These are phyloP conservation scores for Xylaria nigripes DNA, from an alignment of 495 filamentous ascomycete species.

Conservation along the genomic window DNA sequence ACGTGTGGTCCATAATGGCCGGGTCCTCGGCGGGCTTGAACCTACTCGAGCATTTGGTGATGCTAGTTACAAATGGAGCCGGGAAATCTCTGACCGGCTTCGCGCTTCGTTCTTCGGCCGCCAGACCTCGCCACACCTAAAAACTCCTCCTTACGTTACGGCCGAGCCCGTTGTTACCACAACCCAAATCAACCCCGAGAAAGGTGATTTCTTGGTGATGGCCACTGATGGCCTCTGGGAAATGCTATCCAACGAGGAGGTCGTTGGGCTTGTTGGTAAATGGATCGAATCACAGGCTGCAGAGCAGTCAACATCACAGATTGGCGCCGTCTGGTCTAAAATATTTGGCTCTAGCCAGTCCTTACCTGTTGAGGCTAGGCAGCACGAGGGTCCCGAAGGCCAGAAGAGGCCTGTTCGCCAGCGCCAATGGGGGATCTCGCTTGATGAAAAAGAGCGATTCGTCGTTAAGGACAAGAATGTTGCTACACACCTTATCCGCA, in stretches of 20 bases:
- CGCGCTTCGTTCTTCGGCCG: slow-evolving; percentile 79
- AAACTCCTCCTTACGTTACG: slow-evolving; percentile 95
- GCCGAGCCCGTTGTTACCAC: slow-evolving; percentile 93
- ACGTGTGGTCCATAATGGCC: slow-evolving; percentile 73
- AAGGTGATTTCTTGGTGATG: slow-evolving; percentile 92
- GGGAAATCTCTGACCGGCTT: slow-evolving; percentile 71
- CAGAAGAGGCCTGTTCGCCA: slow-evolving; percentile 73
- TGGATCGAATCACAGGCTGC: slow-evolving; percentile 78
- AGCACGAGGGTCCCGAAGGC: slow-evolving; percentile 32
- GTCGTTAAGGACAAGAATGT: slow-evolving; percentile 94
- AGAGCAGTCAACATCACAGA: slow-evolving; percentile 29
- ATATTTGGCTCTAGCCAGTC: slow-evolving; percentile 45
- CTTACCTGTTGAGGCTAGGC: slow-evolving; percentile 49
- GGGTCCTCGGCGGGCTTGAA: slow-evolving; percentile 85
- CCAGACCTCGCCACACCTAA: slow-evolving; percentile 58
- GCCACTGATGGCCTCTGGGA: slow-evolving; percentile 98
- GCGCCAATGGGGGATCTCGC: slow-evolving; percentile 71
- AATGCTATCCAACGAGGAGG: slow-evolving; percentile 98
- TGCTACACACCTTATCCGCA: slow-evolving; percentile 90
- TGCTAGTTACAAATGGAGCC: slow-evolving; percentile 91
- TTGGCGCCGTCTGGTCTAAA: slow-evolving; percentile 46
- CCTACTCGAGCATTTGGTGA: slow-evolving; percentile 93
- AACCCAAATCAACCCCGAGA: slow-evolving; percentile 83
- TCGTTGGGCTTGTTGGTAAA: slow-evolving; percentile 89
- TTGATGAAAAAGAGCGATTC: slow-evolving; percentile 63